phyloP scores from a whole-genome alignment of 2,329 filamentous ascomycete species.

The Claviceps maximensis region DNA sequence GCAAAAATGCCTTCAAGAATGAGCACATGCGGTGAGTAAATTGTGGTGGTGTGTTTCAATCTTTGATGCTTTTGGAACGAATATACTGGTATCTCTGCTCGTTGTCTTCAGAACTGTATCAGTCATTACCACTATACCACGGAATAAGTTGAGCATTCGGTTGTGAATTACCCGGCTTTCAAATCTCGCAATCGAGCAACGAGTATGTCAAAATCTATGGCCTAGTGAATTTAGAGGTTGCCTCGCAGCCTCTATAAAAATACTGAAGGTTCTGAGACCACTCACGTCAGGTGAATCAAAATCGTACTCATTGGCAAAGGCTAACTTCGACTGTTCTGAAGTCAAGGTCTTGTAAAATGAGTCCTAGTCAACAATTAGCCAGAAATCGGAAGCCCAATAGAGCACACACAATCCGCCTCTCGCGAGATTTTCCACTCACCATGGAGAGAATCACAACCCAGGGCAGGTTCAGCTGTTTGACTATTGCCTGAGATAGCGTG shows the following conservation, averaged over 20 bases:
- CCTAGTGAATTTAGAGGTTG: conserved; percentile 25
- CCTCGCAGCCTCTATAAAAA: neutral
- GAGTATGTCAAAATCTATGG: conserved; percentile 86
- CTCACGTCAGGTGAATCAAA: conserved; percentile 74
- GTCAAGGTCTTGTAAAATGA: conserved; percentile 92
- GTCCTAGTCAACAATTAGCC: conserved; percentile 46
- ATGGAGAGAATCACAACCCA: conserved; percentile 98
- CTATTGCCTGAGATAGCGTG: conserved; percentile 82
- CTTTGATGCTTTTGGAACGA: conserved; percentile 88
- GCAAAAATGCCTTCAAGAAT: conserved; percentile 95
- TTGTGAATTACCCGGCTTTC: conserved; percentile 65
- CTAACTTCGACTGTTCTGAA: conserved; percentile 62
- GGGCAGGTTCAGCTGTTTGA: conserved; percentile 76
- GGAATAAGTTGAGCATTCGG: neutral
- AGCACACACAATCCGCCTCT: neutral
- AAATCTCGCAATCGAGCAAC: conserved; percentile 69
- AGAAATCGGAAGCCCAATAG: neutral
- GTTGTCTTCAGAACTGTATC: conserved; percentile 41
- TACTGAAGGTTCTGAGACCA: neutral
- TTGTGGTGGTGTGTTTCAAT: conserved; percentile 63
- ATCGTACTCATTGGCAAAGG: conserved; percentile 86
- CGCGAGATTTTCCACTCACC: conserved; percentile 36
- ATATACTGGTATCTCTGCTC: conserved; percentile 85
- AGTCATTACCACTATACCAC: neutral
- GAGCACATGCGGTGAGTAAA: conserved; percentile 93